These are phyloP conservation scores for Plenodomus biglobosus DNA, from an alignment of 2,329 filamentous ascomycete genomes.

Conservation along the genomic window DNA sequence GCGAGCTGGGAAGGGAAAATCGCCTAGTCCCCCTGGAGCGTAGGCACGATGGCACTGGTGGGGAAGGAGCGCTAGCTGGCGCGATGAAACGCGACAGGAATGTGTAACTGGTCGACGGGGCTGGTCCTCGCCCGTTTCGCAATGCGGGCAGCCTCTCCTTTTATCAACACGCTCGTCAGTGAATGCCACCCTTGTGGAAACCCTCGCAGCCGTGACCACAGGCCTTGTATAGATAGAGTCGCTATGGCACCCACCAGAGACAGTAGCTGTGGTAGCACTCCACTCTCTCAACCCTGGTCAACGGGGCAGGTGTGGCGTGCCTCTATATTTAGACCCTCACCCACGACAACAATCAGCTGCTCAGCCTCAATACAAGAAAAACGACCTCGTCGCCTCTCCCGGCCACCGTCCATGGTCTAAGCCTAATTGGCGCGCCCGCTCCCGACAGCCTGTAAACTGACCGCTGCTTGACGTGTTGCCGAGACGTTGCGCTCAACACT, in stretches of 20 bases:
- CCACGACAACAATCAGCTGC: slow-evolving; percentile 21
- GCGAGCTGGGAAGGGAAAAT: slow-evolving; percentile 16
- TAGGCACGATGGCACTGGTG: slow-evolving; percentile 4
- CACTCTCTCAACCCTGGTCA: no score
- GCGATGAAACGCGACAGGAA: slow-evolving; percentile 25
- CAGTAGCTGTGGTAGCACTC: no score
- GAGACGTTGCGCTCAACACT: not conserved
- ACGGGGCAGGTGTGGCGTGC: slow-evolving; percentile 15
- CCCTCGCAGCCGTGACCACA: not conserved
- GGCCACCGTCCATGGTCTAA: not conserved
- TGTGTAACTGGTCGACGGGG: slow-evolving; percentile 16
- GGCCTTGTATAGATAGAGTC: no score
- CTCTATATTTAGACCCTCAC: slow-evolving; percentile 25
- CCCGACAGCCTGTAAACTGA: not conserved
- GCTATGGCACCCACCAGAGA: no score
- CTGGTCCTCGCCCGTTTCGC: slow-evolving; percentile 15
- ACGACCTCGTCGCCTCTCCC: slow-evolving; percentile 7
- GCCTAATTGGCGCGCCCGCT: not conserved
- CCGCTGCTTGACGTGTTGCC: not conserved
- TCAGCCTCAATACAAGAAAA: slow-evolving; percentile 30
- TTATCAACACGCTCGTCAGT: slow-evolving; percentile 18
- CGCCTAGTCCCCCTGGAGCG: slow-evolving; percentile 8
- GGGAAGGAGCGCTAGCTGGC: slow-evolving; percentile 18
- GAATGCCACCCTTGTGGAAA: no score
- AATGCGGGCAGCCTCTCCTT: slow-evolving; percentile 24